Percentiles rank a stretch among this genome's conserved stretches.
phyloP scores from a whole-genome alignment of 305 asterid species.

The Ilex paraguariensis region DNA sequence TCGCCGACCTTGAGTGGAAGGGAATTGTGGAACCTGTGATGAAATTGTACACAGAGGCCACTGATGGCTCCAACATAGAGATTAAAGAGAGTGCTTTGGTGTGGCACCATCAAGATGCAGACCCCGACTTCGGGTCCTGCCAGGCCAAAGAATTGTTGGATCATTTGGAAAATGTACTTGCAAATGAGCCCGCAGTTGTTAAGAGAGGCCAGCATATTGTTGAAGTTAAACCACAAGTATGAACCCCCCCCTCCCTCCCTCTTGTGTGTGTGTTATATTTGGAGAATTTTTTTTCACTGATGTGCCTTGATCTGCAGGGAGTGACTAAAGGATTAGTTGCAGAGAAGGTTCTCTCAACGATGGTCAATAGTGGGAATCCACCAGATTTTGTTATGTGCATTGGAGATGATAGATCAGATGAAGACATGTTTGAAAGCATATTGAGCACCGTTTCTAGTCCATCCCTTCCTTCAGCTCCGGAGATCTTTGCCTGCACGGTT shows the following conservation, averaged over 20 bases:
- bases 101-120: constrained; percentile 86
- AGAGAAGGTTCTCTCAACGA: constrained; percentile 52
- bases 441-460: constrained; percentile 33
- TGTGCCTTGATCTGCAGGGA: constrained; percentile 45
- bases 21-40: constrained; percentile 76
- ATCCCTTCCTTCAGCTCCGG: constrained; percentile 39
- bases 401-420: constrained; percentile 85
- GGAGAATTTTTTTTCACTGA: constrained; percentile 2
- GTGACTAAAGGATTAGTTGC: constrained; percentile 84
- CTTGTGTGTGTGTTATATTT: neutral
- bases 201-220: constrained; percentile 86
- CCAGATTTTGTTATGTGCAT: constrained; percentile 82
- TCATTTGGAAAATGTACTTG: constrained; percentile 78
- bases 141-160: constrained; percentile 76
- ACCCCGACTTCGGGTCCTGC: constrained; percentile 80
- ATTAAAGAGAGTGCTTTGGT: constrained; percentile 81
- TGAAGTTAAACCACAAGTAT: constrained; percentile 89
- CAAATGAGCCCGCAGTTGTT: constrained; percentile 89
- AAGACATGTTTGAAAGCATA: constrained; percentile 91
- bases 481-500: constrained; percentile 77
- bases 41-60: constrained; percentile 72
- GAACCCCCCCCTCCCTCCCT: constrained; percentile 1
- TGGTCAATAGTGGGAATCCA: constrained; percentile 42
- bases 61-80: constrained; percentile 82
- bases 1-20: constrained; percentile 77